Percentiles rank a stretch among this genome's conserved stretches.
These are phyloP conservation scores for Wakefieldia striispora DNA, from an alignment of 768 basidiomycete genomes.

Conservation along the genomic window DNA sequence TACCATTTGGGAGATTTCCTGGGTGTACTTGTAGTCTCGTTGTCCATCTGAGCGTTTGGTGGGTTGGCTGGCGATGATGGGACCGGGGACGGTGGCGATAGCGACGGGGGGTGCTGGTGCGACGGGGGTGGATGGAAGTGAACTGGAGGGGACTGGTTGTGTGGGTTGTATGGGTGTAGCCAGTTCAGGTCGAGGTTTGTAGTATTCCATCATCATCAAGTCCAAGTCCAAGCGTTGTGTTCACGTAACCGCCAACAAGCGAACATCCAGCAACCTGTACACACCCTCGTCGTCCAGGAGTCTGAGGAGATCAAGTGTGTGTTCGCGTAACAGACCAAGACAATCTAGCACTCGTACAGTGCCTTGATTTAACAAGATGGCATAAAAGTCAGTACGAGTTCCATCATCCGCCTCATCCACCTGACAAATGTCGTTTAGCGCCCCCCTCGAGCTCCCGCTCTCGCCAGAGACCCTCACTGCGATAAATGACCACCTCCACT, in stretches of 20 bases:
- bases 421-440: conserved; percentile 24
- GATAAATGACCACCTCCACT: conserved; percentile 73
- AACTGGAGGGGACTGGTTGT: conserved; percentile 9
- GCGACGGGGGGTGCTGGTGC: conserved; percentile 4
- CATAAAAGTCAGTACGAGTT: no score
- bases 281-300: no score
- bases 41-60: conserved; percentile 24
- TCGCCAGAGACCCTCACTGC: conserved; percentile 53
- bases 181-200: conserved; percentile 28
- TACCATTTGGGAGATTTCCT: conserved; percentile 93
- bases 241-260: background rate
- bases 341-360: no score
- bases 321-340: no score
- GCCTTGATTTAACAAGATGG: no score
- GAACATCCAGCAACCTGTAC: background rate
- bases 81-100: conserved; percentile 4
- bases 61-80: conserved; percentile 9
- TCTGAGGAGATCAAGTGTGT: no score
- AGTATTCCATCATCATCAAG: conserved; percentile 23
- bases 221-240: background rate
- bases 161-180: conserved; percentile 14
- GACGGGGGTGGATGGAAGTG: conserved; percentile 24
- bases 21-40: conserved; percentile 82
- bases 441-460: conserved; percentile 56
- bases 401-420: no score